These are phyloP conservation scores for Fragaria vesca DNA, from an alignment of 306 rosid genomes.

Conservation along the genomic window DNA sequence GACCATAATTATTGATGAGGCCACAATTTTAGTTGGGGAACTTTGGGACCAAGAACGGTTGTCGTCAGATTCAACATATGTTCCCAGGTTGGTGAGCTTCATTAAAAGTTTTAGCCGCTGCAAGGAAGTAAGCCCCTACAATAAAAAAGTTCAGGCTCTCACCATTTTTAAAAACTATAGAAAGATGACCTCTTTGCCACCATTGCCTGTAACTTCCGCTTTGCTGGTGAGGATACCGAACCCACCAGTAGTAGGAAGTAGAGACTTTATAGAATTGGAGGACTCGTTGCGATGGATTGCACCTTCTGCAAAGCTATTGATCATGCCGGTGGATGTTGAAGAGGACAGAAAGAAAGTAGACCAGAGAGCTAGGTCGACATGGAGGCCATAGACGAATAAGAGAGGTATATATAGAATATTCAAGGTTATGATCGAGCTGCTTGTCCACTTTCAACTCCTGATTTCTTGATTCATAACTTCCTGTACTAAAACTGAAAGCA, in stretches of 20 bases:
- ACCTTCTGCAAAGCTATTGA: background rate
- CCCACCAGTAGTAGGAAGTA: background rate
- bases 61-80: background rate
- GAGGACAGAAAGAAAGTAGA: background rate
- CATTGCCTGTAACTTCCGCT: background rate
- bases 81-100: background rate
- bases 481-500: background rate
- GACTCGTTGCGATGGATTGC: background rate
- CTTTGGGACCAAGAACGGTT: background rate
- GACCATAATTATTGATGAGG: background rate
- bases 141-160: background rate
- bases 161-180: background rate
- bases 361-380: background rate
- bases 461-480: background rate
- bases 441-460: background rate
- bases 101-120: background rate
- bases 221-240: background rate
- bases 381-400: no score
- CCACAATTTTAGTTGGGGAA: background rate
- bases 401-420: no score
- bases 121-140: background rate
- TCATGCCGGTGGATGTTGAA: background rate
- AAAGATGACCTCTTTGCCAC: background rate
- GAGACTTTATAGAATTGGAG: background rate
- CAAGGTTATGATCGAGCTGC: no score